Percentiles rank a stretch among this genome's conserved stretches.
phyloP scores from a whole-genome alignment of 352 stramenopile species.

The Phytophthora brassicae region DNA sequence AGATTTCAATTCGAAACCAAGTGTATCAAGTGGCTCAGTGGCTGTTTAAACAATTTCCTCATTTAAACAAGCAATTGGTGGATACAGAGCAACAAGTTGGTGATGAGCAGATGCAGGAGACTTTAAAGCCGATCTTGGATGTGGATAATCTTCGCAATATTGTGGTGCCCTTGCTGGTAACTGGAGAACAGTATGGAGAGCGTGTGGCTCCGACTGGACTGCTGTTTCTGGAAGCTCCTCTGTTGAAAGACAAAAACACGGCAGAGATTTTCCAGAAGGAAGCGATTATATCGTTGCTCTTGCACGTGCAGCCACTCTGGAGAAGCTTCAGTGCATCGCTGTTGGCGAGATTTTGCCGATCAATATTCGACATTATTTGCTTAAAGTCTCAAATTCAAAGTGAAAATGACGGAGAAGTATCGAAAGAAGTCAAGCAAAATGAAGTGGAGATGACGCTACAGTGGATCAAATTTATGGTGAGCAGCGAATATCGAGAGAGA shows the following conservation, averaged over 20 bases:
- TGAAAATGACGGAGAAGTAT: constrained; percentile 7
- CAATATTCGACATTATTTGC: constrained; percentile 35
- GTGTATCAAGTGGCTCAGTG: constrained; percentile 49
- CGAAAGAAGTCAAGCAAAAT: constrained; percentile 2
- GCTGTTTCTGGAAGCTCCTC: constrained; percentile 37
- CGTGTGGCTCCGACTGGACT: constrained; percentile 42
- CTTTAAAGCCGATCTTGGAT: constrained; percentile 31
- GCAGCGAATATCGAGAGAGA: constrained; percentile 66
- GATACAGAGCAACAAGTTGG: constrained; percentile 8
- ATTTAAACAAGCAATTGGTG: constrained; percentile 1
- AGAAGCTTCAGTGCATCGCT: constrained; percentile 52
- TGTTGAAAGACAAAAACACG: background rate
- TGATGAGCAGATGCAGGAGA: background rate
- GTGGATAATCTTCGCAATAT: constrained; percentile 56
- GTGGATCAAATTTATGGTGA: constrained; percentile 68
- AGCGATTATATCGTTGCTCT: constrained; percentile 39
- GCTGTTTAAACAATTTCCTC: constrained; percentile 37
- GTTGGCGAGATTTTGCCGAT: constrained; percentile 51
- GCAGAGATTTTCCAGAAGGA: constrained; percentile 29
- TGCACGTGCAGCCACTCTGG: constrained; percentile 60
- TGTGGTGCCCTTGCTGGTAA: constrained; percentile 63
- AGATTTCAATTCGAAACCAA: constrained; percentile 44
- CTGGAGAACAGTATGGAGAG: constrained; percentile 57
- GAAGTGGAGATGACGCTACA: constrained; percentile 45
- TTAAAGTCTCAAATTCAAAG: constrained; percentile 11